Evolutionary conservation across 345 rosid genomes (phyloP).

Genomic region (Passiflora organensis): DNA sequence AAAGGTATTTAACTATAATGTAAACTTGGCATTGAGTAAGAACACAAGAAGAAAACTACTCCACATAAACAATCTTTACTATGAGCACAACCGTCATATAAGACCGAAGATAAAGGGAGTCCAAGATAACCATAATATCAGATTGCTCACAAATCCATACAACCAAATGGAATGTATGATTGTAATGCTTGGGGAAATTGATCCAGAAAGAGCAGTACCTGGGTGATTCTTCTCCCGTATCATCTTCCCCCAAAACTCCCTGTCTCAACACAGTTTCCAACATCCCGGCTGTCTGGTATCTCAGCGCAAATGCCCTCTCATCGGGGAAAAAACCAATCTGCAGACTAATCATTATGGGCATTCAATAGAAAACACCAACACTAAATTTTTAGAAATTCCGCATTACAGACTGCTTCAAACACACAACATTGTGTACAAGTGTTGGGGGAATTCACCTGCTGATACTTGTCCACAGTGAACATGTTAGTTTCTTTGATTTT

Average conservation of each 20-base stretch:
- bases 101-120: too few relatives aligned
- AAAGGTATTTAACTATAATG: too few relatives aligned
- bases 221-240: conserved; percentile 89
- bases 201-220: conserved; percentile 38
- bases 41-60: too few relatives aligned
- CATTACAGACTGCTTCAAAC: background rate
- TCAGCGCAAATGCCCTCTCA: conserved; percentile 72
- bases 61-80: too few relatives aligned
- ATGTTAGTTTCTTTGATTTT: conserved; percentile 88
- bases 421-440: background rate
- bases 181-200: too few relatives aligned
- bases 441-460: conserved; percentile 55
- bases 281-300: conserved; percentile 94
- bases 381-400: too few relatives aligned
- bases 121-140: too few relatives aligned
- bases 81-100: too few relatives aligned
- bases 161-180: too few relatives aligned
- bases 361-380: conserved; percentile 31
- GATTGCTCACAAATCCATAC: too few relatives aligned
- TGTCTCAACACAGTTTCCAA: conserved; percentile 72
- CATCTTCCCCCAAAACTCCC: conserved; percentile 95
- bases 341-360: conserved; percentile 60
- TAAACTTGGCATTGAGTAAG: too few relatives aligned
- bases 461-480: conserved; percentile 89
- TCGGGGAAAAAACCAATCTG: conserved; percentile 84